Evolutionary conservation across 1,284 basidiomycete species (phyloP).

Genomic region (Psilocybe mexicana): DNA sequence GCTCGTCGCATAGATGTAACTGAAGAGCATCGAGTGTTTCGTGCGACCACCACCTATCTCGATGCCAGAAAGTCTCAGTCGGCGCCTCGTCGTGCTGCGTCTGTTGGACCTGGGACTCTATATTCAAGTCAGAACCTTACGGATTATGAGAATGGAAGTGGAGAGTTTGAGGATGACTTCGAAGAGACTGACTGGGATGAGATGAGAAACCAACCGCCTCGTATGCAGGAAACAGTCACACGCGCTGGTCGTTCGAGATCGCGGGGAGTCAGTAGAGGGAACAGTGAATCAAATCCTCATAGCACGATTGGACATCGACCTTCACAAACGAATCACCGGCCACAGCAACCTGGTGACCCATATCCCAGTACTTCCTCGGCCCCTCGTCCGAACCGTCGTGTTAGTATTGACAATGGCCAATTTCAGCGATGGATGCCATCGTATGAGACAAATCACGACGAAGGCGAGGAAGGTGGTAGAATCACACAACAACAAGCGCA

Average conservation of each 20-base stretch:
- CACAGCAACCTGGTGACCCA: background rate
- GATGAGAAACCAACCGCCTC: constrained; percentile 1
- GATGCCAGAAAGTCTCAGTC: constrained; percentile 40
- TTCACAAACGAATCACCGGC: background rate
- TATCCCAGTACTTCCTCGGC: background rate
- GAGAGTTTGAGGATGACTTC: constrained; percentile 12
- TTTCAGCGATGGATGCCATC: constrained; percentile 13
- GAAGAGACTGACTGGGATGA: constrained; percentile 18
- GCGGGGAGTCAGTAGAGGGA: constrained; percentile 9
- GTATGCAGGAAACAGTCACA: background rate
- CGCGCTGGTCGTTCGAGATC: constrained; percentile 5
- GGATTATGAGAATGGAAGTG: background rate
- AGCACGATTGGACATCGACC: background rate
- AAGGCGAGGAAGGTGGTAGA: constrained; percentile 16
- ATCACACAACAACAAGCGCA: background rate
- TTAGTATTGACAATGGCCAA: constrained; percentile 35
- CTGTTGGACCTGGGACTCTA: constrained; percentile 76
- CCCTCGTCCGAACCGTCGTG: constrained; percentile 25
- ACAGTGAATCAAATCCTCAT: constrained; percentile 8
- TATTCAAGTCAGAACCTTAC: constrained; percentile 23
- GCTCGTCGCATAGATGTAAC: constrained; percentile 77
- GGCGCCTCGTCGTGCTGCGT: constrained; percentile 57
- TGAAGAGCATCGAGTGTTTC: constrained; percentile 81
- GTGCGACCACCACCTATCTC: constrained; percentile 76
- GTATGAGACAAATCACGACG: constrained; percentile 21